These are phyloP conservation scores for Dacryopinax spathularia DNA, from an alignment of 768 basidiomycete species.

Conservation along the genomic window DNA sequence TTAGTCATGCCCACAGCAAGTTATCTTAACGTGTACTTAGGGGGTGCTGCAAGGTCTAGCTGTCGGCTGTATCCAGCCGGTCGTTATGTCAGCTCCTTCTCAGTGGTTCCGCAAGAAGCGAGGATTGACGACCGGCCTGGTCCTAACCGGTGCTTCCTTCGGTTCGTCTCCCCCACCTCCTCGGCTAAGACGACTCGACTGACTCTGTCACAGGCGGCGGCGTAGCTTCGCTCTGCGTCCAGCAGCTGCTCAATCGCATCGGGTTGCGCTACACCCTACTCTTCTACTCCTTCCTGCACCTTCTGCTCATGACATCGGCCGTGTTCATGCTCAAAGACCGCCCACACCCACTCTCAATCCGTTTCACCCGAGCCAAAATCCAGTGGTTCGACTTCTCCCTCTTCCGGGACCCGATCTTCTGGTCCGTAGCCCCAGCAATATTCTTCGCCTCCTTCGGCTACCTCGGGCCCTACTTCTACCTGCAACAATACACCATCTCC, in stretches of 20 bases:
- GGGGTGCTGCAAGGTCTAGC: slow-evolving; percentile 8
- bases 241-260: slow-evolving; percentile 21
- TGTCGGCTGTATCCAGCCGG: slow-evolving; percentile 7
- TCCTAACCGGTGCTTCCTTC: slow-evolving; percentile 11
- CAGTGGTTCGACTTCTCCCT: slow-evolving; percentile 11
- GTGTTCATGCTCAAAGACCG: slow-evolving; percentile 25
- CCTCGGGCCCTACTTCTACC: slow-evolving; percentile 17
- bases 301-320: slow-evolving; percentile 17
- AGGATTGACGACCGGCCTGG: slow-evolving; percentile 11
- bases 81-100: slow-evolving; percentile 7
- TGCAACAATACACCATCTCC: slow-evolving; percentile 17
- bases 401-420: slow-evolving; percentile 17
- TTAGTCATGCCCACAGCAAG: too few species aligned
- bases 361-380: background rate
- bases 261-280: slow-evolving; percentile 25
- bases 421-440: slow-evolving; percentile 23
- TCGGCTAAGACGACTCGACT: too few species aligned
- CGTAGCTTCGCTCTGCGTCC: slow-evolving; percentile 15
- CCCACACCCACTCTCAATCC: slow-evolving; percentile 3
- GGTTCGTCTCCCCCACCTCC: too few species aligned
- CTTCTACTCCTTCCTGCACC: slow-evolving; percentile 21
- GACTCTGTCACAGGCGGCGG: too few species aligned
- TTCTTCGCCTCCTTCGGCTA: slow-evolving; percentile 17
- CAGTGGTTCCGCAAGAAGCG: slow-evolving; percentile 12
- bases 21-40: too few species aligned